phyloP scores from a whole-genome alignment of 352 stramenopile species.

The Phytophthora citricola region DNA sequence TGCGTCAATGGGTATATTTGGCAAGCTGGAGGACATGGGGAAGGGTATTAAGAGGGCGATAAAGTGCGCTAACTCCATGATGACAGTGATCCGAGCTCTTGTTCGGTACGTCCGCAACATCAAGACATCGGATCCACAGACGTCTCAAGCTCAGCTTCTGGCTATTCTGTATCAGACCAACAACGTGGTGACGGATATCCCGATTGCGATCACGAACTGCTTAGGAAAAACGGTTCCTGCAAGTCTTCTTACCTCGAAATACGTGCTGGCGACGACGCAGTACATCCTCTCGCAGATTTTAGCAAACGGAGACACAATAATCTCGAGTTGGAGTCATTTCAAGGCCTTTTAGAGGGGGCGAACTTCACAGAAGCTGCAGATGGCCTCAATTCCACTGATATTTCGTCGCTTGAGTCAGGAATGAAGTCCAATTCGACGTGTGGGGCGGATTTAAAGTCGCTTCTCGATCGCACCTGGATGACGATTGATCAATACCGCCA shows the following conservation, averaged over 20 bases:
- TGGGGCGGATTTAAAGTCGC: conserved; percentile 39
- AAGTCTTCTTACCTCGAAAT: conserved; percentile 7
- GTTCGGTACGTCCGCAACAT: conserved; percentile 27
- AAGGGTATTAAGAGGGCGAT: conserved; percentile 13
- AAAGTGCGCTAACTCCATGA: conserved; percentile 18
- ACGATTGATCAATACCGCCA: conserved; percentile 41
- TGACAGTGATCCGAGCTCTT: conserved; percentile 19
- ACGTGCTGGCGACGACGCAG: conserved; percentile 20
- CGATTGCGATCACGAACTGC: conserved; percentile 18
- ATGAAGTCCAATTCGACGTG: conserved; percentile 44
- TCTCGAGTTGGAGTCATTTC: conserved; percentile 25
- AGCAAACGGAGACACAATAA: conserved; percentile 10
- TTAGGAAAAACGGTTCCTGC: conserved; percentile 3
- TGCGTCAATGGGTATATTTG: conserved; percentile 44
- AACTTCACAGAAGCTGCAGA: conserved; percentile 17
- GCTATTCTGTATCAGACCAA: conserved; percentile 18
- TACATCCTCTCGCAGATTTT: conserved; percentile 24
- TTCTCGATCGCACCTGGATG: conserved; percentile 45
- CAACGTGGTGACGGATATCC: conserved; percentile 26
- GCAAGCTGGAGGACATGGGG: conserved; percentile 31
- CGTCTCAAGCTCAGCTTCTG: conserved; percentile 15
- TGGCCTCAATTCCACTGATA: conserved; percentile 26
- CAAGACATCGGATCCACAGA: conserved; percentile 12
- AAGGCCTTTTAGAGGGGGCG: conserved; percentile 10
- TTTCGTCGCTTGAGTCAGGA: conserved; percentile 28